These are phyloP conservation scores for Jamesozyma hellenica DNA, from an alignment of 805 yeast species.

Conservation along the genomic window DNA sequence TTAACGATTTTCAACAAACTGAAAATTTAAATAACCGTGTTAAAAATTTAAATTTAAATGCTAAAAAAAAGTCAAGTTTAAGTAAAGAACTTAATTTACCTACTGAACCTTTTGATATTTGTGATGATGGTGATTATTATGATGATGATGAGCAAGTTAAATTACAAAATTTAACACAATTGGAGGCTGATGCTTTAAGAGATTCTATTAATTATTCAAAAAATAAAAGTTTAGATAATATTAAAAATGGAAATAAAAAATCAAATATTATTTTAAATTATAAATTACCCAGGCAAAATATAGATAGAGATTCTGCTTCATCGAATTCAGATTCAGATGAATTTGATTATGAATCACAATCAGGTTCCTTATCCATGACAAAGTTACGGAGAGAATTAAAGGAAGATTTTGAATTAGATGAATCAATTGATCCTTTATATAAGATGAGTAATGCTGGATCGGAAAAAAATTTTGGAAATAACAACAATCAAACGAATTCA, in stretches of 20 bases:
- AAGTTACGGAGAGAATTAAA: slow-evolving; percentile 17
- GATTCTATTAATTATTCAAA: background rate
- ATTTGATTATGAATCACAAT: slow-evolving; percentile 18
- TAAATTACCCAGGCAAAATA: background rate
- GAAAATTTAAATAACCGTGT: background rate
- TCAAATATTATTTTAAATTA: background rate
- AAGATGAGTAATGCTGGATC: slow-evolving; percentile 3
- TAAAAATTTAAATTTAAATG: background rate
- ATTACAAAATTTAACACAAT: slow-evolving; percentile 4
- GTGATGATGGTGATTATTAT: background rate
- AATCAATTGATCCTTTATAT: slow-evolving; percentile 26
- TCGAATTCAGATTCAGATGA: slow-evolving; percentile 20
- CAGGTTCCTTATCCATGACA: slow-evolving; percentile 21
- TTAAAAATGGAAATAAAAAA: background rate
- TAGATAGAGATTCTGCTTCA: background rate
- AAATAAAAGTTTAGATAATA: background rate
- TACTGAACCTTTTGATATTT: background rate
- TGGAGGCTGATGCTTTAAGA: background rate
- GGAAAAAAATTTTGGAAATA: too few species aligned
- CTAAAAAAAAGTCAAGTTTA: slow-evolving; percentile 13
- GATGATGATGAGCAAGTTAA: slow-evolving; percentile 8
- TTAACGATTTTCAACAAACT: background rate
- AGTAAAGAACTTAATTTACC: slow-evolving; percentile 14
- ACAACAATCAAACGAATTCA: background rate
- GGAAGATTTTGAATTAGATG: slow-evolving; percentile 17